Conservation (phyloP, 2,329 filamentous ascomycete species). For the Cladorrhinum sp. region DNA sequence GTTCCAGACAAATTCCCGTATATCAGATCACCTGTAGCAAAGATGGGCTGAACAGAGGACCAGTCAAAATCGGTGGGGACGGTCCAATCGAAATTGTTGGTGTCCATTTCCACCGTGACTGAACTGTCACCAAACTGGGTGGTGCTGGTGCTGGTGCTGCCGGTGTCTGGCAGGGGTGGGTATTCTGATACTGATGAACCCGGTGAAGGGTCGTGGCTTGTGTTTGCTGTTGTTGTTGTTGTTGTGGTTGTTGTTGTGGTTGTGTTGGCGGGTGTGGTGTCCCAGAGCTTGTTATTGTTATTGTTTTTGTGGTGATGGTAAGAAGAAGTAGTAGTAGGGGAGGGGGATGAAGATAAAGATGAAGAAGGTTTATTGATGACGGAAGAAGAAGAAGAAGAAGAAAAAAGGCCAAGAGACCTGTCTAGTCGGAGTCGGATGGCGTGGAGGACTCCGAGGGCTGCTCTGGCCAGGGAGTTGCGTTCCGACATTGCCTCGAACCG, state of each 20-base stretch:
- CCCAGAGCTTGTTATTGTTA: neutral
- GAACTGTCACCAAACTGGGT: neutral
- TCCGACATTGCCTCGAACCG: conserved; percentile 55
- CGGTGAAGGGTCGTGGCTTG: neutral
- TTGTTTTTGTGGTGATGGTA: too few relatives aligned
- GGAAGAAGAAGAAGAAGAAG: neutral
- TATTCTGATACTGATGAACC: neutral
- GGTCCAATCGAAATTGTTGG: conserved; percentile 36
- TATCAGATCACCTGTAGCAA: conserved; percentile 54
- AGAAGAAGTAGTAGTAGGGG: neutral
- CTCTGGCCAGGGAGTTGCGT: conserved; percentile 51
- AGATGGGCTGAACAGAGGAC: conserved; percentile 51
- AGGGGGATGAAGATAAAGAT: neutral
- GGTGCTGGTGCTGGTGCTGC: neutral
- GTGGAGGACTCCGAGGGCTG: conserved; percentile 53
- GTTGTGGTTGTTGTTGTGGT: conserved; percentile 5
- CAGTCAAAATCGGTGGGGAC: conserved; percentile 48
- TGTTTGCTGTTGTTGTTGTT: conserved; percentile 6
- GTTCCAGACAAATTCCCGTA: conserved; percentile 49
- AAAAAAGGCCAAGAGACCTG: conserved; percentile 41
- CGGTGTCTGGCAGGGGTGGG: neutral
- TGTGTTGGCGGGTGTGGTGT: neutral
- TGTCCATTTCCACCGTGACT: conserved; percentile 16
- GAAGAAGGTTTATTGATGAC: neutral
- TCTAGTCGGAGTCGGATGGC: conserved; percentile 54